A percentile compares a stretch with the other conserved stretches of the same genome.
These are phyloP conservation scores for Trichoderma koningiopsis DNA, from an alignment of 2,329 filamentous ascomycete genomes.

Conservation along the genomic window DNA sequence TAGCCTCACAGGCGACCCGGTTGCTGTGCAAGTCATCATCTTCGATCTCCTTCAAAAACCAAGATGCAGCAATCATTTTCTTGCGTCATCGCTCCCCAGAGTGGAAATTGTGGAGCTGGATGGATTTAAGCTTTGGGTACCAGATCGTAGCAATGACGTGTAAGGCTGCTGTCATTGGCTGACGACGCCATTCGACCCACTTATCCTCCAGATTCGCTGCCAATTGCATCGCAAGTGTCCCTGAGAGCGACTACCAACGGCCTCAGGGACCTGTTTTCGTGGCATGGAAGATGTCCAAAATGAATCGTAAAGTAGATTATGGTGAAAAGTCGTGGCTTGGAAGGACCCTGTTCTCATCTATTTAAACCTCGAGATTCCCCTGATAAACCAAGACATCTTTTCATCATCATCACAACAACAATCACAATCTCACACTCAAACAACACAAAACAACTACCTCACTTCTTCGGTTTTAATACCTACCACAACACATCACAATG, in stretches of 20 bases:
- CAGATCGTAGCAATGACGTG: conserved; percentile 8
- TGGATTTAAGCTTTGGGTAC: conserved; percentile 17
- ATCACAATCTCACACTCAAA: not conserved
- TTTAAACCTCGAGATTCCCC: conserved; percentile 25
- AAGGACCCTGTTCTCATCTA: conserved; percentile 11
- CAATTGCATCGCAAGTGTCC: conserved; percentile 18
- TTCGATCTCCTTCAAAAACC: not conserved
- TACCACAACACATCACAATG: conserved; percentile 45
- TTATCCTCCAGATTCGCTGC: not conserved
- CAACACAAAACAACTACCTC: conserved; percentile 29
- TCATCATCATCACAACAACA: conserved; percentile 3
- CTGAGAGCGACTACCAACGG: conserved; percentile 8
- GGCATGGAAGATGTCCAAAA: conserved; percentile 2
- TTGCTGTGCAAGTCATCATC: not conserved
- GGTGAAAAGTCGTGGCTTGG: not conserved
- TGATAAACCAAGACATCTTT: not conserved
- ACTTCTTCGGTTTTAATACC: conserved; percentile 23
- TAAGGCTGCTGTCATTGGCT: not conserved
- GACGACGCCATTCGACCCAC: not conserved
- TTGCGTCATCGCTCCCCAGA: conserved; percentile 11
- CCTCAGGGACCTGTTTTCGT: conserved; percentile 4
- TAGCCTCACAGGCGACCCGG: not conserved
- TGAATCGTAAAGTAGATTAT: not conserved
- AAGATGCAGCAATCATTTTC: not conserved
- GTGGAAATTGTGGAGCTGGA: conserved; percentile 1